Evolutionary conservation across 1,284 basidiomycete species (phyloP).

Genomic region (Microbotryum violaceum): DNA sequence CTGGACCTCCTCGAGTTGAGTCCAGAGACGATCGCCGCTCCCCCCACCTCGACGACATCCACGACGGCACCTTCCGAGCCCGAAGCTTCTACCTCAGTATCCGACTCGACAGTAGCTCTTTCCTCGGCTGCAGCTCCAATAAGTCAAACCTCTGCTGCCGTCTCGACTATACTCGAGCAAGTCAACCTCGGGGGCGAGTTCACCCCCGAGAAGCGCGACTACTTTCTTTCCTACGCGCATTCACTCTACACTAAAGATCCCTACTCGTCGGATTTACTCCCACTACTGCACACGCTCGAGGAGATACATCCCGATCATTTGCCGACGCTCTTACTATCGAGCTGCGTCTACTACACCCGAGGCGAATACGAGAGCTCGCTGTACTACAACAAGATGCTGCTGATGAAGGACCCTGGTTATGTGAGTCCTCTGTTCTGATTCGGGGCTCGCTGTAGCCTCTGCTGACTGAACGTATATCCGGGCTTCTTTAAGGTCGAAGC

Average conservation of each 20-base stretch:
- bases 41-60: background rate
- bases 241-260: constrained; percentile 23
- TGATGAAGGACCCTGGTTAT: constrained; percentile 42
- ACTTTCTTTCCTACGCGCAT: constrained; percentile 31
- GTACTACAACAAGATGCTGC: constrained; percentile 41
- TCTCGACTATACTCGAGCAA: constrained; percentile 7
- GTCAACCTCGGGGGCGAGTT: constrained; percentile 5
- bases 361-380: constrained; percentile 35
- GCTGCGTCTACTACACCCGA: constrained; percentile 41
- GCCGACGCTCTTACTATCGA: constrained; percentile 41
- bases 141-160: background rate
- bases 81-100: background rate
- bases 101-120: background rate
- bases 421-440: constrained; percentile 35
- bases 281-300: constrained; percentile 37
- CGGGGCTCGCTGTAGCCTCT: too few relatives aligned
- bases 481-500: constrained; percentile 42
- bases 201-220: constrained; percentile 26
- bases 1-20: constrained; percentile 10
- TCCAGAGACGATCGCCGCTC: constrained; percentile 8
- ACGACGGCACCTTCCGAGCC: background rate
- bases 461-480: background rate
- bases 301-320: constrained; percentile 39
- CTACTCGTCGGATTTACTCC: constrained; percentile 34
- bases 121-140: background rate